Conservation (phyloP, 2,329 filamentous ascomycete species). For the Monilinia aucupariae region DNA sequence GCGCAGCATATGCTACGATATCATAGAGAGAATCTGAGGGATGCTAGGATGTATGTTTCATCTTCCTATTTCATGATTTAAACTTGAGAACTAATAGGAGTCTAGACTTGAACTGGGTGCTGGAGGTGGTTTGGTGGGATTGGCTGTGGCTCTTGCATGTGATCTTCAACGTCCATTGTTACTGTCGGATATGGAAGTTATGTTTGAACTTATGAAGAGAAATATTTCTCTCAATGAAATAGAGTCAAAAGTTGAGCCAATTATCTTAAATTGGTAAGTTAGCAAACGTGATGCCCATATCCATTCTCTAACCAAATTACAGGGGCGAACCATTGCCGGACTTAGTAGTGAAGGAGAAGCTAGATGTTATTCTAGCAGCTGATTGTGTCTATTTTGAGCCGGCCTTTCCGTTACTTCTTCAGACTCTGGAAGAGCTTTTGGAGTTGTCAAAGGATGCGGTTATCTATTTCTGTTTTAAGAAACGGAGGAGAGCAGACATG, state of each 20-base stretch:
- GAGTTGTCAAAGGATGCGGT: constrained; percentile 60
- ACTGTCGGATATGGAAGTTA: constrained; percentile 82
- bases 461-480: constrained; percentile 89
- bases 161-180: constrained; percentile 53
- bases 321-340: constrained; percentile 58
- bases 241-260: constrained; percentile 54
- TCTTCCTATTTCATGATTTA: not conserved
- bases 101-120: constrained; percentile 82
- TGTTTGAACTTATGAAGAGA: constrained; percentile 78
- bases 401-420: constrained; percentile 79
- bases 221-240: constrained; percentile 82
- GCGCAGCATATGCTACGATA: constrained; percentile 78
- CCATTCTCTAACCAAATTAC: not conserved
- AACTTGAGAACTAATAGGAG: not conserved
- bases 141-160: constrained; percentile 55
- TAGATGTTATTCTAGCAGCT: constrained; percentile 83
- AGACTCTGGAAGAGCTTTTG: constrained; percentile 71
- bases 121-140: constrained; percentile 79
- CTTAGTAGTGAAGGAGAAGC: constrained; percentile 50
- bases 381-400: constrained; percentile 98
- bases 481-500: constrained; percentile 73
- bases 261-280: constrained; percentile 74
- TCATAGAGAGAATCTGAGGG: constrained; percentile 56
- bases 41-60: constrained; percentile 61
- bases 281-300: not conserved